Base-by-base conservation (phyloP, 75 land plant species). In the Pinus tabuliformis region DNA sequence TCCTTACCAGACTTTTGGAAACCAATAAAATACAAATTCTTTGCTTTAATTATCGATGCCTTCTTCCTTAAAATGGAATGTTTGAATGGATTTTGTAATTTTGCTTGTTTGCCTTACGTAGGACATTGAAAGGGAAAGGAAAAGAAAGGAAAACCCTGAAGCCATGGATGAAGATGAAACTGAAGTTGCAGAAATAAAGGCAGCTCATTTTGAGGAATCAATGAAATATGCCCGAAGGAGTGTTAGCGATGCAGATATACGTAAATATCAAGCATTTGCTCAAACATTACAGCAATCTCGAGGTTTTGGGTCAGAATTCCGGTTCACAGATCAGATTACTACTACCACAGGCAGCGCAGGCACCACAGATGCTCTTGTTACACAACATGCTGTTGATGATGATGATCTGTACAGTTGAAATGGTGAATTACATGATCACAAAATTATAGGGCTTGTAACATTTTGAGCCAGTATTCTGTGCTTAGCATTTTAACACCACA, bases 221-320 rank as follows among this genome's bases (percentile, higher is more conserved):
- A 93, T 93, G 95, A 93, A 93, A 75, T 93, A 70, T 77, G 95
- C 95, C 3, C 89, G 95, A 13, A 74, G 95, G 58, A 93, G 95
- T 87, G 93, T 93, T 11, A 91, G 93, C 64, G 95, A 93, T 83
- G 93, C 95, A 39, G 95, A 93, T 65, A 93, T 93, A 71, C 81
- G 95, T 62, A 93, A 93, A 83, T 93, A 93, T 73, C 95, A 90
- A 76, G 82, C 84, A 12, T 92, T 92, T 82, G 93, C 95, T n/a
- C 95, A 92, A 79, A 92, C 95, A 0, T 71, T 92, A 45, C 95
- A 92, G 83, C 95, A 93, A 61, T 93, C 95, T 17, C 86, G 95
- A 39, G 95, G 95, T 4, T 85, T 93, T 78, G 95, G 95, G 3
- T 80, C 86, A 11, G 95, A 93, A 73, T 93, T 93, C 78, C 89